Percentiles rank a stretch among this genome's conserved stretches.
Evolutionary conservation across 1,284 basidiomycete species (phyloP).

Genomic region (Hymenochaete sp.): DNA sequence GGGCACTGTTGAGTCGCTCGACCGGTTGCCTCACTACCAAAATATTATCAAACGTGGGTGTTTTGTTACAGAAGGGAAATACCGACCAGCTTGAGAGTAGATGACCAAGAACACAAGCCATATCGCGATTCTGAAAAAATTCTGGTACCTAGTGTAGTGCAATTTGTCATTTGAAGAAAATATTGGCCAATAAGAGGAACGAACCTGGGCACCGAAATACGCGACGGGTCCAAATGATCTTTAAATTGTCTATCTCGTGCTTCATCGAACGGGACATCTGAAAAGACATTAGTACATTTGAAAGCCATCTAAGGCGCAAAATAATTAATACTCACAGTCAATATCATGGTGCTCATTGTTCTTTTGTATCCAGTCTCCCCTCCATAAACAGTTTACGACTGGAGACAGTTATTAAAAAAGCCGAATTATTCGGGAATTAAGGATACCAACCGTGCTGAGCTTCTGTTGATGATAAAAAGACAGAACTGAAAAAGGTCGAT

Average conservation of each 20-base stretch:
- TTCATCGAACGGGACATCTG: constrained; percentile 56
- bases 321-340: constrained; percentile 42
- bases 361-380: constrained; percentile 71
- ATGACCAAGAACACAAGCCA: constrained; percentile 82
- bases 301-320: neutral
- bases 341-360: constrained; percentile 64
- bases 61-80: constrained; percentile 12
- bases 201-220: constrained; percentile 82
- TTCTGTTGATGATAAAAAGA: constrained; percentile 84
- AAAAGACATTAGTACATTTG: constrained; percentile 1
- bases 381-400: constrained; percentile 73
- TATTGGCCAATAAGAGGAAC: constrained; percentile 9
- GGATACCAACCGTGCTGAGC: constrained; percentile 61
- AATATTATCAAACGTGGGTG: neutral
- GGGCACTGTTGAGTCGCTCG: constrained; percentile 45
- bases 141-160: constrained; percentile 69
- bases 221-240: constrained; percentile 65
- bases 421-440: neutral
- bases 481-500: constrained; percentile 38
- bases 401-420: constrained; percentile 3
- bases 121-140: constrained; percentile 62
- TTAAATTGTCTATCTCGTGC: constrained; percentile 49
- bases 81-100: constrained; percentile 77
- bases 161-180: constrained; percentile 9
- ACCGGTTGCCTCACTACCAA: constrained; percentile 60